Evolutionary conservation across 148 eudicot species (phyloP), one percentile per base, ranked within the genome.

Genomic region (Rhododendron ferrugineum): DNA sequence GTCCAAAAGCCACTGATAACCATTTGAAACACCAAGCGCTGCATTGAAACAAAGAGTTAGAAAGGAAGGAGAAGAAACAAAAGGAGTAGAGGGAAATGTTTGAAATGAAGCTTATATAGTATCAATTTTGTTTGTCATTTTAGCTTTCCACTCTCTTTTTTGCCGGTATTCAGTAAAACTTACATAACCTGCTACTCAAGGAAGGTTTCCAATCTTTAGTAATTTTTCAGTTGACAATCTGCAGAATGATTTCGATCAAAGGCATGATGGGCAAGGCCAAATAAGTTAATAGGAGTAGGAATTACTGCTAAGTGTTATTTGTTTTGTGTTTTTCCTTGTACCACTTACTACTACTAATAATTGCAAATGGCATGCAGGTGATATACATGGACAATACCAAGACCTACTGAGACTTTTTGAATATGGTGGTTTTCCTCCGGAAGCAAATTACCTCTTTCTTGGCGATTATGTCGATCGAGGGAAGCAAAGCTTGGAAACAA

Each of bases 381-480:
- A 95, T 86, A 89, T 95, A 86, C 98, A 95, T 68, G 98, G 98
- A 79, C 98, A 95, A 84, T 95, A 92, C 86, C 96, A 93, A 82
- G 98, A 95, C 88, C 86, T 95, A 56, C 87, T 95, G 83, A 91
- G 97, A 91, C 89, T 95, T 32, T 95, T 95, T 68, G 98, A 95
- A 85, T 91, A 89, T 73, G 98, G 98, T 11, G 98, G 98, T 4
- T 93, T 87, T 85, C 98, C 98, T 50, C 98, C 98, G 2, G 64
- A 90, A 80, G 95, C 94, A 88, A 94, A 89, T 83, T 95, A 94
- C 89, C 96, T 95, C 73, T 95, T 95, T 86, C 96, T 95, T 15
- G 98, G 98, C 1, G 98, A 95, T 86, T 95, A 95, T 84, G 98
- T 95, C 20, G 98, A 95, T 88, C 78, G 98, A 56, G 98, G 98